Evolutionary conservation across 805 yeast species (phyloP), one percentile per base, ranked within the genome.

Genomic region (Suhomyces sp.): DNA sequence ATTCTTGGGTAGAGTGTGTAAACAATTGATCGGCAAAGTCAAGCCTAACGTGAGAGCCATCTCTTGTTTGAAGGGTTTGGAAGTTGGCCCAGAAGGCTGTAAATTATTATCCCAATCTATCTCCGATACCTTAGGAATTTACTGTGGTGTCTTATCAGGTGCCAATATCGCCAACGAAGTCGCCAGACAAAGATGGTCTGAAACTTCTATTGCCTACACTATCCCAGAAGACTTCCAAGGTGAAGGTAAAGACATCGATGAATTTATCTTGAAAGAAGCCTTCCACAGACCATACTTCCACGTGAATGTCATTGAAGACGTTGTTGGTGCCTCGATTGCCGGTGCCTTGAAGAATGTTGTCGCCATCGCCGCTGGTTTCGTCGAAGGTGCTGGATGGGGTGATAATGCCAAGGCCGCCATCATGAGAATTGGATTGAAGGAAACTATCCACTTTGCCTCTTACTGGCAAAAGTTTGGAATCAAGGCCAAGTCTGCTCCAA

Each of bases 251-350:
- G 96, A 88, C 65, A 83, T 89, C 53, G 96, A 89, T 68, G 83
- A 83, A 57, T 69, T 69, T 41, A 81, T 87, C 31, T 77, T 93
- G 66, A 89, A 86, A 71, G 84, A 84, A 54, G 79, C 91, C 48
- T 93, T 94, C 88, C 98, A 94, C 79, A 85, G 98, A 77, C 93
- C 96, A 31, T 94, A 94, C 79, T 94, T 94, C 89, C 98, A 94
- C 72, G 99, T 94, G 39, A 81, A 89, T 65, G 96, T 93, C 53
- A 82, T 90, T 53, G 85, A 85, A 54, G 99, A 94, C 69, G 96
- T 93, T 52, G 96, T 96, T 21, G 99, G 99, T 68, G 94, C 91
- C 53, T 89, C 97, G 2, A 82, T 94, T 55, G 96, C 97, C 43
- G 99, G 99, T 67, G 99, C 99, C 9, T 81, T 94, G 71, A 94